These are phyloP conservation scores for Aspergillus ruber DNA, from an alignment of 2,329 filamentous ascomycete species.

Conservation along the genomic window DNA sequence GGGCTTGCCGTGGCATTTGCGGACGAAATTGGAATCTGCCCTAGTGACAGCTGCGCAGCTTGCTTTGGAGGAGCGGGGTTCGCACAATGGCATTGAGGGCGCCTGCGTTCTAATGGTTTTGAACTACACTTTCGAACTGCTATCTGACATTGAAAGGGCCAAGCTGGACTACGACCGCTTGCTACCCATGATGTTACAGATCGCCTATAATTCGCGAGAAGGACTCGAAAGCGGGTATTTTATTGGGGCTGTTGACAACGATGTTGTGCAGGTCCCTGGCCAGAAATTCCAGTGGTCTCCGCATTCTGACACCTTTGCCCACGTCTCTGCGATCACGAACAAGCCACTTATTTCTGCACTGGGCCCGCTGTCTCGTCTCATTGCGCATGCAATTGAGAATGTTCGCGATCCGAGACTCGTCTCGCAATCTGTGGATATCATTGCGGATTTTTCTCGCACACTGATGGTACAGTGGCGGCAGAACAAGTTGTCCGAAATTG, in stretches of 20 bases:
- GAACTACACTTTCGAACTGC: conserved; percentile 67
- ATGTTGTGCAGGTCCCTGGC: conserved; percentile 52
- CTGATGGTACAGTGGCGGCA: conserved; percentile 67
- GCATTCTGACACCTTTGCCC: conserved; percentile 51
- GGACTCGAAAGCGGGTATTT: conserved; percentile 74
- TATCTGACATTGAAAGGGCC: conserved; percentile 55
- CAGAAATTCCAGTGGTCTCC: conserved; percentile 61
- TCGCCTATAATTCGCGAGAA: conserved; percentile 62
- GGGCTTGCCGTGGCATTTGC: conserved; percentile 58
- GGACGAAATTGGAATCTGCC: conserved; percentile 63
- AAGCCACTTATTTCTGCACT: conserved; percentile 55
- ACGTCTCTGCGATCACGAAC: conserved; percentile 50
- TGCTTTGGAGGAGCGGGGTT: conserved; percentile 56
- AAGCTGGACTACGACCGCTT: conserved; percentile 62
- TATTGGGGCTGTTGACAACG: conserved; percentile 60
- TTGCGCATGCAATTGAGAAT: conserved; percentile 57
- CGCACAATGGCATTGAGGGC: conserved; percentile 45
- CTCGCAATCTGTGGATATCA: conserved; percentile 48
- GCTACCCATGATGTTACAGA: conserved; percentile 62
- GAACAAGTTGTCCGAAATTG: conserved; percentile 66
- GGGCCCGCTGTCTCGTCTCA: conserved; percentile 57
- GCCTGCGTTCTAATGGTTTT: conserved; percentile 61
- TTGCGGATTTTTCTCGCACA: conserved; percentile 61
- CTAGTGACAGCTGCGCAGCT: conserved; percentile 70
- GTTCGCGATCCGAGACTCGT: conserved; percentile 41